phyloP scores from a whole-genome alignment of 192 early-diverging fungal genomes.

The Backusella westeae region DNA sequence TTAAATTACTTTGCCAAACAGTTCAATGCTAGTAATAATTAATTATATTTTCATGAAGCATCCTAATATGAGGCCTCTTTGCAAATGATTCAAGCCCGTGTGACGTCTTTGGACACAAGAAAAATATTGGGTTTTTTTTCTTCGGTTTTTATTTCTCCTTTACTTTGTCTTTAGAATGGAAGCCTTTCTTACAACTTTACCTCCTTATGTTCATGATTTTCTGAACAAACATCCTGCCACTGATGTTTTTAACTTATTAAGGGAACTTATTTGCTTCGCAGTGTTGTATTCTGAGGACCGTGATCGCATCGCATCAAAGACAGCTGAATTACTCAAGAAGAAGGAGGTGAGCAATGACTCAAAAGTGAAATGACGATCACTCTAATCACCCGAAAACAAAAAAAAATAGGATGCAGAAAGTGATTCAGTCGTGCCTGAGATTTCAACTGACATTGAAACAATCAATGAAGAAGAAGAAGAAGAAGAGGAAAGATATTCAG shows the following conservation, averaged over 20 bases:
- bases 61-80: not conserved
- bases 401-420: not conserved
- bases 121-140: not conserved
- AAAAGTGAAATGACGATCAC: not conserved
- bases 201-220: slow-evolving; percentile 38
- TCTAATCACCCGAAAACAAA: not conserved
- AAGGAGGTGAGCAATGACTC: not conserved
- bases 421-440: slow-evolving; percentile 5
- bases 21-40: too few species aligned
- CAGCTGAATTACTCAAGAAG: slow-evolving; percentile 1
- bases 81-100: not conserved
- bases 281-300: slow-evolving; percentile 38
- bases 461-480: slow-evolving; percentile 1
- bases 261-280: slow-evolving; percentile 39
- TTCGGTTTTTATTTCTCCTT: not conserved
- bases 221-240: slow-evolving; percentile 26
- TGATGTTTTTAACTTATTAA: slow-evolving; percentile 30
- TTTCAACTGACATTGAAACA: not conserved
- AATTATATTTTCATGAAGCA: too few species aligned
- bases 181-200: slow-evolving; percentile 34
- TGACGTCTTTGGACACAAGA: not conserved
- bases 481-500: not conserved
- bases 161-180: slow-evolving; percentile 20
- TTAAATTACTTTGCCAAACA: too few species aligned
- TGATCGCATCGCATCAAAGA: slow-evolving; percentile 3